phyloP scores from a whole-genome alignment of 2,329 filamentous ascomycete genomes.

The Calonectria pauciramosa region DNA sequence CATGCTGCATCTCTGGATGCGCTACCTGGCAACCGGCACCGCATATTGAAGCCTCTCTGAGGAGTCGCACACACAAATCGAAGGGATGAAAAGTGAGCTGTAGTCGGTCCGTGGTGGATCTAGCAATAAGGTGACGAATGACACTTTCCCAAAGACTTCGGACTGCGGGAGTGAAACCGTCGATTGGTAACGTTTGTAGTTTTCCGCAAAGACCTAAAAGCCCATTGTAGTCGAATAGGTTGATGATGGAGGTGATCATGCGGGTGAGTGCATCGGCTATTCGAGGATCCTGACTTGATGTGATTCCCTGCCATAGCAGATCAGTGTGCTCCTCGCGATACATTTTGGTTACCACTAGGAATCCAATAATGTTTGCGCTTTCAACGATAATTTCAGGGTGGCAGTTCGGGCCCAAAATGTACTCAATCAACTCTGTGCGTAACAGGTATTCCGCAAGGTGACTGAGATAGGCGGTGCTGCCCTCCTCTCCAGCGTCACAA shows the following conservation, averaged over 20 bases:
- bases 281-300: conserved; percentile 84
- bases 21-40: conserved; percentile 67
- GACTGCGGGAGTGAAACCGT: conserved; percentile 73
- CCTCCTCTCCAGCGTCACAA: conserved; percentile 60
- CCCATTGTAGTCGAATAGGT: conserved; percentile 62
- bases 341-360: conserved; percentile 83
- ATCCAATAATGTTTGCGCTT: conserved; percentile 87
- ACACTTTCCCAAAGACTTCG: conserved; percentile 72
- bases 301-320: conserved; percentile 86
- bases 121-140: conserved; percentile 63
- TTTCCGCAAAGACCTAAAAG: conserved; percentile 80
- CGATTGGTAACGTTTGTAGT: conserved; percentile 73
- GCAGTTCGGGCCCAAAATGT: conserved; percentile 90
- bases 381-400: conserved; percentile 90
- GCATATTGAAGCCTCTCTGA: conserved; percentile 78
- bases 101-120: conserved; percentile 54
- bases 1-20: conserved; percentile 72
- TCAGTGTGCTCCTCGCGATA: conserved; percentile 82
- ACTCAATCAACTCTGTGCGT: conserved; percentile 80
- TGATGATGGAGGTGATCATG: conserved; percentile 68
- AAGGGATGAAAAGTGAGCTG: conserved; percentile 59
- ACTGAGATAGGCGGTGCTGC: conserved; percentile 65
- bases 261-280: conserved; percentile 84
- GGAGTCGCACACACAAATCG: conserved; percentile 72
- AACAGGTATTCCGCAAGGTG: conserved; percentile 80